phyloP scores from a whole-genome alignment of 108 stramenopile species.

The Seminavis robusta region DNA sequence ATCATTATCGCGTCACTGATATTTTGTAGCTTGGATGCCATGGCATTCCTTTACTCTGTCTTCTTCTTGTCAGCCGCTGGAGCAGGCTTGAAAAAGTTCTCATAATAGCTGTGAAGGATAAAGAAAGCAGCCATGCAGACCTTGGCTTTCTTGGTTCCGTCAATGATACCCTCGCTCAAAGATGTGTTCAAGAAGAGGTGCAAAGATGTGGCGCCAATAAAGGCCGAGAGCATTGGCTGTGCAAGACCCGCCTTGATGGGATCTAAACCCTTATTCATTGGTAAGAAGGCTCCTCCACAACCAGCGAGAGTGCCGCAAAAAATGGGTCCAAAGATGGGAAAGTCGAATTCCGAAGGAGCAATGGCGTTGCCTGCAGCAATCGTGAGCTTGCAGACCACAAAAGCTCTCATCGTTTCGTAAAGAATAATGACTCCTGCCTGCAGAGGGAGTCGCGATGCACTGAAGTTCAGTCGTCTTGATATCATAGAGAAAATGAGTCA shows the following conservation, averaged over 20 bases:
- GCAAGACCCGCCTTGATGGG: constrained; percentile 78
- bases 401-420: constrained; percentile 70
- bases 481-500: too few relatives aligned
- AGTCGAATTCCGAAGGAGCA: constrained; percentile 64
- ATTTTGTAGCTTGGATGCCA: too few relatives aligned
- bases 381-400: constrained; percentile 66
- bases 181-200: constrained; percentile 69
- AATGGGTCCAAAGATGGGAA: constrained; percentile 87
- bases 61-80: too few relatives aligned
- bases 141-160: constrained; percentile 65
- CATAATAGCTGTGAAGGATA: too few relatives aligned
- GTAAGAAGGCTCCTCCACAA: constrained; percentile 89
- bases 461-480: too few relatives aligned
- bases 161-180: constrained; percentile 59
- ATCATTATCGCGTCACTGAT: too few relatives aligned
- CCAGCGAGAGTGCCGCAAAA: constrained; percentile 86
- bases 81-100: too few relatives aligned
- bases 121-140: constrained; percentile 71
- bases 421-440: constrained; percentile 49
- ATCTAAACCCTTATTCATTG: constrained; percentile 84
- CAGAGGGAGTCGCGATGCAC: background rate
- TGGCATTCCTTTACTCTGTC: too few relatives aligned
- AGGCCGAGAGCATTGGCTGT: constrained; percentile 76
- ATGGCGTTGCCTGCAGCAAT: constrained; percentile 62
- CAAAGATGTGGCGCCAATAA: constrained; percentile 61